Base-by-base conservation (phyloP, 495 filamentous ascomycete genomes). In the Aspergillus steynii region DNA sequence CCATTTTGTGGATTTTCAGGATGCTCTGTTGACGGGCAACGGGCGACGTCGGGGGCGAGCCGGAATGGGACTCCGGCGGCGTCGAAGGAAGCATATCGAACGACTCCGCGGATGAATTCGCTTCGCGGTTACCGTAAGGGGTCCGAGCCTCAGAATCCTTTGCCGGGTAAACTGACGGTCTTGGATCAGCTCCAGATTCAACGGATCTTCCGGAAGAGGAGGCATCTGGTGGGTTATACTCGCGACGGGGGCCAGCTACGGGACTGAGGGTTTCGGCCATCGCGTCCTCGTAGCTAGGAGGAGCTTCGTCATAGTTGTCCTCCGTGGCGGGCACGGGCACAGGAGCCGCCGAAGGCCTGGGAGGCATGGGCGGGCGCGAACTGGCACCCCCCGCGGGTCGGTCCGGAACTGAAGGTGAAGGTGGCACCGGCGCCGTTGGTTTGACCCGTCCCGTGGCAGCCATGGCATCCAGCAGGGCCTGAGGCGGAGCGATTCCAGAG, bases 401-500 rank as follows among this genome's bases (percentile, higher is more conserved):
- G 52, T 54, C 66, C 1, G 72, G 72, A 34, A 59, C 64, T 8
- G 65, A 63, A 45, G 65, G 63, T 45, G 37, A 42, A 12, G 37
- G 37, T 42, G 37, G 37, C 12, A 42, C 37, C 37, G 58, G 64
- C 48, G 60, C 68, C 8, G 60, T 65, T 31, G 65, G 55, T 56
- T 72, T 67, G 48, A 65, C 66, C 56, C 74, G 70, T 20, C 65
- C 62, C 48, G 71, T 71, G 27, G 77, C 74, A 52, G 77, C 77
- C 73, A 90, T 86, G 31, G 87, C 86, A 58, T 90, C 83, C 56
- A 96, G 71, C 12, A 97, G 86, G 37, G 86, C 86, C 46, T 81
- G 73, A 3, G 93, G 93, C 1, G 94, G 93, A n/a, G 82, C 76
- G 49, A 97, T 93, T 68, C 95, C 95, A n/a, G 92, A 96, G 74